Percentiles rank a stretch among this genome's conserved stretches.
Evolutionary conservation across 2,329 filamentous ascomycete species (phyloP).

Genomic region (Thelonectria rubi): DNA sequence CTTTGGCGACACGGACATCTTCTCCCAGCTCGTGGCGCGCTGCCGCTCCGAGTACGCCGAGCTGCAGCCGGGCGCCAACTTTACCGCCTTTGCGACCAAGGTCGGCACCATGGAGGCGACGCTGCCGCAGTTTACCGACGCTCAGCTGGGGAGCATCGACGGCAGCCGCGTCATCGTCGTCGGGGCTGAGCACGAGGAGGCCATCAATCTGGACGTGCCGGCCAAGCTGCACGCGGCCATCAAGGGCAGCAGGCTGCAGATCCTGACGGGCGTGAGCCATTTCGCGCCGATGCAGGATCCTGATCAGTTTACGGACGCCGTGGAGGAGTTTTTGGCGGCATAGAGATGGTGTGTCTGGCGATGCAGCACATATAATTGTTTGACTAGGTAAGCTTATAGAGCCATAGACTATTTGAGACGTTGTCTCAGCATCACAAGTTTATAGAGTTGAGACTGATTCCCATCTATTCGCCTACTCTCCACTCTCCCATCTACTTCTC

Average conservation of each 20-base stretch:
- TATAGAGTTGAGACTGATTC: not conserved
- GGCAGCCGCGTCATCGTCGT: conserved; percentile 45
- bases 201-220: conserved; percentile 50
- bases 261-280: conserved; percentile 51
- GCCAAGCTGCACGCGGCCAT: conserved; percentile 48
- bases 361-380: too few species aligned
- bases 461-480: too few species aligned
- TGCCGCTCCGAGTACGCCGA: conserved; percentile 48
- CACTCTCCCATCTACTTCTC: too few species aligned
- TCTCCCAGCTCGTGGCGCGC: conserved; percentile 46
- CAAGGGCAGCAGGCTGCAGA: conserved; percentile 48
- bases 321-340: conserved; percentile 40
- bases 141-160: conserved; percentile 42
- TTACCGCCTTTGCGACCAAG: conserved; percentile 49
- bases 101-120: conserved; percentile 49
- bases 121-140: conserved; percentile 46
- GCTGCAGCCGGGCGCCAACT: conserved; percentile 49
- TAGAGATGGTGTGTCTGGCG: not conserved
- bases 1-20: conserved; percentile 46
- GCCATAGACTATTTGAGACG: too few species aligned
- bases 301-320: conserved; percentile 45
- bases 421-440: too few species aligned
- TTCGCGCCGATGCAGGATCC: conserved; percentile 55
- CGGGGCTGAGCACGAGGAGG: conserved; percentile 49
- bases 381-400: too few species aligned